Evolutionary conservation across 768 basidiomycete species (phyloP).

Genomic region (Pisolithus orientalis): DNA sequence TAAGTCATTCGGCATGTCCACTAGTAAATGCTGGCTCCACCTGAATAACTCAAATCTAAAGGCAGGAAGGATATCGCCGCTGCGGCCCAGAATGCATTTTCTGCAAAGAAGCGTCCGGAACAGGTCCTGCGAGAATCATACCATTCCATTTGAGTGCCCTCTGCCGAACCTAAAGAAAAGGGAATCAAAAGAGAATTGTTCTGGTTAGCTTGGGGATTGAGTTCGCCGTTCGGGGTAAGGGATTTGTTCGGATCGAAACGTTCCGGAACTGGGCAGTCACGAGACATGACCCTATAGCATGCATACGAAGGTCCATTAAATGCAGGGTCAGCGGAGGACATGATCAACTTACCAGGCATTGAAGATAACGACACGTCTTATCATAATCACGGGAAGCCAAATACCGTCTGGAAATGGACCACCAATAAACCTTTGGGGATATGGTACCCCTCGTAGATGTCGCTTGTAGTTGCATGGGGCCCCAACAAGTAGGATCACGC

Average conservation of each 20-base stretch:
- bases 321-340: too few species aligned
- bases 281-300: background rate
- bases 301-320: background rate
- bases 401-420: background rate
- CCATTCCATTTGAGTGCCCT: background rate
- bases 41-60: background rate
- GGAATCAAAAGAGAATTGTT: background rate
- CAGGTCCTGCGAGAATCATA: background rate
- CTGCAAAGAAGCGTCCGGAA: background rate
- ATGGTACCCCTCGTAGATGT: constrained; percentile 13
- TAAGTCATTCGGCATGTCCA: background rate
- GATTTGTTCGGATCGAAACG: background rate
- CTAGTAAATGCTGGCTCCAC: background rate
- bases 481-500: background rate
- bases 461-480: constrained; percentile 1
- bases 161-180: constrained; percentile 1
- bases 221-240: background rate
- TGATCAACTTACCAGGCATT: background rate
- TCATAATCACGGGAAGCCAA: background rate
- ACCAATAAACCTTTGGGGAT: constrained; percentile 13
- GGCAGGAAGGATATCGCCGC: background rate
- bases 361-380: background rate
- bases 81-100: background rate
- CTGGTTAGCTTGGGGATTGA: background rate
- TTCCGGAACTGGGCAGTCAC: background rate